These are phyloP conservation scores for Phytophthora brassicae DNA, from an alignment of 352 stramenopile species.

Conservation along the genomic window DNA sequence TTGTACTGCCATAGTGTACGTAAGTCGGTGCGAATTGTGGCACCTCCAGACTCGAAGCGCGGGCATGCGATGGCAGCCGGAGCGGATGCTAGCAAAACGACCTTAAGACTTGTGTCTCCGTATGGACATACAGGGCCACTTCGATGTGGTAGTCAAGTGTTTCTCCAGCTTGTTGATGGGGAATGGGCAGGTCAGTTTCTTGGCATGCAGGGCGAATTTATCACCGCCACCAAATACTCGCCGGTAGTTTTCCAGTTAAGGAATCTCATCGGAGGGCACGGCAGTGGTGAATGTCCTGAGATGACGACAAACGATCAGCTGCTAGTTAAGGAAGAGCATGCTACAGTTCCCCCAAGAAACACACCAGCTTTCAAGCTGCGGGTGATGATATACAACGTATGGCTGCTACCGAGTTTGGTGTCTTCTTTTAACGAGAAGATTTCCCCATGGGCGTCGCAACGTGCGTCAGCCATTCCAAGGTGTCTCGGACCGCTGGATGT, in stretches of 20 bases:
- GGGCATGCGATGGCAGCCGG: slow-evolving; percentile 53
- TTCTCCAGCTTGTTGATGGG: slow-evolving; percentile 53
- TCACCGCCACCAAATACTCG: slow-evolving; percentile 48
- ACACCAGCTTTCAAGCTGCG: slow-evolving; percentile 43
- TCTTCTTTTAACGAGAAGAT: slow-evolving; percentile 66
- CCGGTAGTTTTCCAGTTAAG: slow-evolving; percentile 43
- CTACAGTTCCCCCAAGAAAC: neutral
- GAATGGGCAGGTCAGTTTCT: slow-evolving; percentile 54
- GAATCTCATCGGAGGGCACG: slow-evolving; percentile 2
- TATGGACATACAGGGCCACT: slow-evolving; percentile 45
- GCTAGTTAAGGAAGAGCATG: neutral
- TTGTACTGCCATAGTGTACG: slow-evolving; percentile 48
- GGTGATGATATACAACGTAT: slow-evolving; percentile 77
- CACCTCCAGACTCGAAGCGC: slow-evolving; percentile 52
- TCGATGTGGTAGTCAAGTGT: slow-evolving; percentile 52
- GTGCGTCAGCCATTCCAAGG: slow-evolving; percentile 55
- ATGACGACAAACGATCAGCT: slow-evolving; percentile 3
- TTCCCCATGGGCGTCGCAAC: slow-evolving; percentile 46
- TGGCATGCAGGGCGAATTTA: slow-evolving; percentile 48
- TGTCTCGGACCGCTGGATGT: slow-evolving; percentile 41
- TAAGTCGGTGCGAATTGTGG: slow-evolving; percentile 48
- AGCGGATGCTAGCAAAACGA: slow-evolving; percentile 36
- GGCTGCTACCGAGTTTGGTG: slow-evolving; percentile 63
- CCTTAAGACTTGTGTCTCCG: slow-evolving; percentile 58
- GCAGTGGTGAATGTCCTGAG: slow-evolving; percentile 9